Evolutionary conservation across 179 eudicot genomes (phyloP).

Genomic region (Corrigiola litoralis): DNA sequence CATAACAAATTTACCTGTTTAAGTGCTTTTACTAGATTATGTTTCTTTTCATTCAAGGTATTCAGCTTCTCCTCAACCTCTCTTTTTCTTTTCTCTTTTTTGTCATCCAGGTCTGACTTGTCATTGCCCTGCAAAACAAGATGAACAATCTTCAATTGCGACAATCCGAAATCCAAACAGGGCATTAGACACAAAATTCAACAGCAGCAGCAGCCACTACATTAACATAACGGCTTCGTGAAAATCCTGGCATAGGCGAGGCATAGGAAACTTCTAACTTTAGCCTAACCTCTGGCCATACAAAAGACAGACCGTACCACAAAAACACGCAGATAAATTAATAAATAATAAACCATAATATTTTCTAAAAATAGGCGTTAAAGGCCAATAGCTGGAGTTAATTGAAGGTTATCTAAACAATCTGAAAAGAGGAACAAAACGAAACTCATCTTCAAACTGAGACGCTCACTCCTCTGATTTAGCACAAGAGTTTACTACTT

Average conservation of each 20-base stretch:
- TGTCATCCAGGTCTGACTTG: constrained; percentile 29
- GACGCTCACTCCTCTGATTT: background rate
- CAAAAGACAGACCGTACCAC: too few species aligned
- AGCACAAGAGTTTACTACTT: background rate
- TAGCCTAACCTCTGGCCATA: background rate
- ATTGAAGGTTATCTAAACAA: background rate
- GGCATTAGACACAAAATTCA: background rate
- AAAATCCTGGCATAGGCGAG: background rate
- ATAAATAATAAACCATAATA: too few species aligned
- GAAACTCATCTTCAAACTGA: background rate
- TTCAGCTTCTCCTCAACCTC: constrained; percentile 77
- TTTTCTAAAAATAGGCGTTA: too few species aligned
- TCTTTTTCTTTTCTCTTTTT: constrained; percentile 55
- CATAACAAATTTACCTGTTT: constrained; percentile 55
- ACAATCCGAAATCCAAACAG: background rate
- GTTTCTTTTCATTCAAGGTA: constrained; percentile 69
- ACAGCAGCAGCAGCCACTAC: background rate
- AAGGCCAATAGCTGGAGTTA: background rate
- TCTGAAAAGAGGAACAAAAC: background rate
- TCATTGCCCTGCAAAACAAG: constrained; percentile 14
- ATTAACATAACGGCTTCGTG: background rate
- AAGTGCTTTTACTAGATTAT: constrained; percentile 74
- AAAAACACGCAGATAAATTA: too few species aligned
- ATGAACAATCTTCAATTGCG: background rate
- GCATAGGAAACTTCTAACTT: background rate